These are phyloP conservation scores for Arachis monticola DNA, from an alignment of 331 rosid species.

Conservation along the genomic window DNA sequence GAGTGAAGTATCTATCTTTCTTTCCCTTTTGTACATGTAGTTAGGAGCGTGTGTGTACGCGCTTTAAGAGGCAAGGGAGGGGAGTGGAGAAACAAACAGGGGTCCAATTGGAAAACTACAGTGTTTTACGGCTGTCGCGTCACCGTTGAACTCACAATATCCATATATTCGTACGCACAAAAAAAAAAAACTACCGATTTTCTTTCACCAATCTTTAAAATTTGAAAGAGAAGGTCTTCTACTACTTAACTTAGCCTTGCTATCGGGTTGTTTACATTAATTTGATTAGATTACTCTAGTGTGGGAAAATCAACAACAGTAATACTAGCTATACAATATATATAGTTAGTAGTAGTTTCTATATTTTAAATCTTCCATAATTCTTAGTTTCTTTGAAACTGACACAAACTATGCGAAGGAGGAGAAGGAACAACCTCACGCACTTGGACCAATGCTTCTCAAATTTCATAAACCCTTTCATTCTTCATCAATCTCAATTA, in stretches of 20 bases:
- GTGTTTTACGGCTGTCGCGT: slow-evolving; percentile 31
- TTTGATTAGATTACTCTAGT: neutral
- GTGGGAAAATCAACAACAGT: slow-evolving; percentile 20
- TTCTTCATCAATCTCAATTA: slow-evolving; percentile 14
- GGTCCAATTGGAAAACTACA: neutral
- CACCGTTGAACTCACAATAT: slow-evolving; percentile 21
- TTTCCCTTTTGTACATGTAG: too few species aligned
- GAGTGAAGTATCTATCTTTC: too few species aligned
- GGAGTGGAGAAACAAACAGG: neutral
- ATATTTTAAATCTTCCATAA: neutral
- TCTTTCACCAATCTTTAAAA: neutral
- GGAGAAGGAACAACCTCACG: slow-evolving; percentile 31
- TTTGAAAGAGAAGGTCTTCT: neutral
- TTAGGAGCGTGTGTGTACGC: slow-evolving; percentile 17
- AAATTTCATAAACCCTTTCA: slow-evolving; percentile 50
- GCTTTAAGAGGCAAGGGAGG: neutral
- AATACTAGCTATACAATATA: slow-evolving; percentile 12
- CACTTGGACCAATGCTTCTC: slow-evolving; percentile 73
- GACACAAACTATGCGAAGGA: slow-evolving; percentile 48
- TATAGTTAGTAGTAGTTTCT: too few species aligned
- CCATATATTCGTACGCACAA: slow-evolving; percentile 7
- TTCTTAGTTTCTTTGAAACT: neutral
- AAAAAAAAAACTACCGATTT: slow-evolving; percentile 4
- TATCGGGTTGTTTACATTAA: neutral
- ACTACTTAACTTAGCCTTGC: neutral